Base-by-base conservation (phyloP, 2,329 filamentous ascomycete species). In the Neobulgaria alba region DNA sequence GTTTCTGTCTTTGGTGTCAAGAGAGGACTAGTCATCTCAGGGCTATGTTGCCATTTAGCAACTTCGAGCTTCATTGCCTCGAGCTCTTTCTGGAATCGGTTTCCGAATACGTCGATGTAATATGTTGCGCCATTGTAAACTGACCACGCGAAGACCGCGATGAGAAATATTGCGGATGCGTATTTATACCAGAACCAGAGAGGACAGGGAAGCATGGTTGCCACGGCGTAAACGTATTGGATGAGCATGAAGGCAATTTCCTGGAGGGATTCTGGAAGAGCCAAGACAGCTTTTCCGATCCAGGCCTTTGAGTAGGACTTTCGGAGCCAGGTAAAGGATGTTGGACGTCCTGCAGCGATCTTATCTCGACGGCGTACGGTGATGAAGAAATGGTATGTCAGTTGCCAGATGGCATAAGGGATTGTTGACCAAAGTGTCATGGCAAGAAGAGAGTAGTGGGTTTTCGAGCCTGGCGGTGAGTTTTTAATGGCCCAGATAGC, bases 91-190 rank as follows among this genome's bases (percentile, higher is more conserved):
- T 98, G 87, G 70, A 98, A 96, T 2, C 89, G 79, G 56, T 85
- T 94, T 39, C 93, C 92, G 60, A 96, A 98, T 2, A 96, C 86
- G 55, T 98, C 92, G 57, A 98, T 96, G 64, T 98, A 98, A 63
- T 85, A 98, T 0, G 89, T 96, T 14, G 92, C 87, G 21, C 92
- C 92, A 54, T 98, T 98, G 67, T 95, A 93, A 41, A 95, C 83
- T 53, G 86, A 93, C 88, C 89, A 95, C 32, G 78, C 72, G 58
- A 98, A 96, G n/a, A 98, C 79, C 2, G 76, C 66, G 40, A 82
- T 69, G 33, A 98, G 69, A 64, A 95, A 98, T 0, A 61, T 51
- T 2, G 81, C 78, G 30, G 85, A 92, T 0, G 85, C 81, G 73
- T 80, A 86, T 33, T 82, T 78, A 58, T 81, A 92, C 70, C 85